Evolutionary conservation across 78 protist genomes (phyloP).

Genomic region (Ministeria vibrans): DNA sequence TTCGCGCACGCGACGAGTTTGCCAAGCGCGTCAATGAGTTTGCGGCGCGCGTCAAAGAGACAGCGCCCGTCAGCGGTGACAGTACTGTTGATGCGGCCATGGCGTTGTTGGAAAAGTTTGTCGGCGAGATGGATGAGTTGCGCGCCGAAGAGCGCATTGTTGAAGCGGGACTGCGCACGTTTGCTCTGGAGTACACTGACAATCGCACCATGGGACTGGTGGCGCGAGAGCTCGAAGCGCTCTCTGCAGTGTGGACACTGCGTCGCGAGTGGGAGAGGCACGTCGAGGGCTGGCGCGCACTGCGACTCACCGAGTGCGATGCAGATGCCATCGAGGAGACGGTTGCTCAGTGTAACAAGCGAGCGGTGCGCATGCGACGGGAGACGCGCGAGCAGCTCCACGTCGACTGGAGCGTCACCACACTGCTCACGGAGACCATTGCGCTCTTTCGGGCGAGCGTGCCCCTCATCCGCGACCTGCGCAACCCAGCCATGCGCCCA

Average conservation of each 20-base stretch:
- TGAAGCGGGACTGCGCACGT: conserved; percentile 44
- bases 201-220: conserved; percentile 14
- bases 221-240: conserved; percentile 30
- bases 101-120: conserved; percentile 4
- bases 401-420: conserved; percentile 1
- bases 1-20: conserved; percentile 15
- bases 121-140: background rate
- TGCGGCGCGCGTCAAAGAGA: conserved; percentile 15
- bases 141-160: conserved; percentile 19
- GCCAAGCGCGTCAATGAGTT: background rate
- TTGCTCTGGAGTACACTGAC: conserved; percentile 33
- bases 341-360: background rate
- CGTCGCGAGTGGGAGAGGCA: conserved; percentile 32
- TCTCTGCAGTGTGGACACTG: conserved; percentile 49
- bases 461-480: conserved; percentile 60
- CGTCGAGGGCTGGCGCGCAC: conserved; percentile 32
- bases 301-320: conserved; percentile 22
- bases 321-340: conserved; percentile 28
- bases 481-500: conserved; percentile 48
- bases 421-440: conserved; percentile 17
- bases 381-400: conserved; percentile 4
- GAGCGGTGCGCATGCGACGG: background rate
- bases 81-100: conserved; percentile 16
- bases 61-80: conserved; percentile 32
- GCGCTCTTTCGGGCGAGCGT: conserved; percentile 38